Base-by-base conservation (phyloP, 2,329 filamentous ascomycete genomes). In the Metarhizium sp. region DNA sequence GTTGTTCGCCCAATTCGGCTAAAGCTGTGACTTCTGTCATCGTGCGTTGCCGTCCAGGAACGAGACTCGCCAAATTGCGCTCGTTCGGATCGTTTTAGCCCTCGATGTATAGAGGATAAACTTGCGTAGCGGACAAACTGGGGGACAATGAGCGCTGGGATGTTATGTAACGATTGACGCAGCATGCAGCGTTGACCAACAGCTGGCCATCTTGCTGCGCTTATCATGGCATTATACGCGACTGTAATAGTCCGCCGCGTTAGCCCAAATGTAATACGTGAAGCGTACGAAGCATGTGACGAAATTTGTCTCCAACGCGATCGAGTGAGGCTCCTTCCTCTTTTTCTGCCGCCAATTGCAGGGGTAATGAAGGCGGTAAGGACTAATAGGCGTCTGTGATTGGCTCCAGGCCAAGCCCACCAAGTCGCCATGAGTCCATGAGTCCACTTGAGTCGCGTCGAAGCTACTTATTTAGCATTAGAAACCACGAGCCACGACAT, bases 51-150 rank as follows among this genome's bases (percentile, higher is more conserved):
- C 43, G 42, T 43, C 50, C 58, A 57, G 54, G 53, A 48, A 46
- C 60, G 51, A 52, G 55, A 7, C 36, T 62, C 61, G 32, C 66
- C 64, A 56, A 61, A 62, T 49, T 67, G 64, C 43, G 60, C 67
- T 58, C 67, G 62, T 64, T 76, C 60, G 61, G 80, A 69, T 67
- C 73, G 64, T 48, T 84, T 81, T 54, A 90, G 75, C 14, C 87
- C 87, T 49, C 79, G 76, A 60, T 84, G 80, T 63, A 91, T 90
- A 47, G 86, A 86, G 10, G 86, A 87, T 57, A 89, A 76, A 46
- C 66, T 70, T 32, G 69, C 63, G 25, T 62, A 36, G 46, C 69
- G 69, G 45, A 61, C 59, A 16, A 58, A n/a, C 14, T 14, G 18
- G 6, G 51, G 46, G 18, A 13, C 6, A 20, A 29, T 13, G 18